Evolutionary conservation across 1,284 basidiomycete genomes (phyloP).

Genomic region (Cryptococcus sp.): DNA sequence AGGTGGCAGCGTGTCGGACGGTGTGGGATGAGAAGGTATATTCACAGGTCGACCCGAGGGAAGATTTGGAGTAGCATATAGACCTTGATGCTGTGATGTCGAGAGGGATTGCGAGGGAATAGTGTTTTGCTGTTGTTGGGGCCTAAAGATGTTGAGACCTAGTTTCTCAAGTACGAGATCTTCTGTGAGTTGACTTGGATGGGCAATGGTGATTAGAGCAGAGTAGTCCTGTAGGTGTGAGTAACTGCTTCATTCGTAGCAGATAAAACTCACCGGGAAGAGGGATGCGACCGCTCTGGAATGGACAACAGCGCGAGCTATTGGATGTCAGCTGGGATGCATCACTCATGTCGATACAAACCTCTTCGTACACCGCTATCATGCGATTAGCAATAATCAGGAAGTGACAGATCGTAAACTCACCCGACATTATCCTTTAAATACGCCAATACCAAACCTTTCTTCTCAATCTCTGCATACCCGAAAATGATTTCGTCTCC

Average conservation of each 20-base stretch:
- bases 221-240: slow-evolving; percentile 17
- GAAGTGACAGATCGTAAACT: not conserved
- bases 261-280: slow-evolving; percentile 17
- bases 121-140: not conserved
- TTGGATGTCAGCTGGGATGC: not conserved
- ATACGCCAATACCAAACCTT: slow-evolving; percentile 8
- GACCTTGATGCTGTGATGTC: too few species aligned
- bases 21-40: too few species aligned
- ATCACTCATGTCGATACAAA: not conserved
- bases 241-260: not conserved
- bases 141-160: not conserved
- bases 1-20: too few species aligned
- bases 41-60: too few species aligned
- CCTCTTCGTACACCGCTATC: slow-evolving; percentile 10
- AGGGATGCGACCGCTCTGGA: slow-evolving; percentile 22
- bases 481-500: slow-evolving; percentile 8
- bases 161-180: slow-evolving; percentile 18
- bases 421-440: slow-evolving; percentile 17
- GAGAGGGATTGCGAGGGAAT: too few species aligned
- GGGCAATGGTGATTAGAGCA: slow-evolving; percentile 18
- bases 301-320: slow-evolving; percentile 25
- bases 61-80: too few species aligned
- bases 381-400: not conserved
- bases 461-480: slow-evolving; percentile 6
- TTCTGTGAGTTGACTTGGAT: slow-evolving; percentile 14